Evolutionary conservation across 306 rosid genomes (phyloP), one percentile per base, ranked within the genome.

Genomic region (Cajanus cajan): DNA sequence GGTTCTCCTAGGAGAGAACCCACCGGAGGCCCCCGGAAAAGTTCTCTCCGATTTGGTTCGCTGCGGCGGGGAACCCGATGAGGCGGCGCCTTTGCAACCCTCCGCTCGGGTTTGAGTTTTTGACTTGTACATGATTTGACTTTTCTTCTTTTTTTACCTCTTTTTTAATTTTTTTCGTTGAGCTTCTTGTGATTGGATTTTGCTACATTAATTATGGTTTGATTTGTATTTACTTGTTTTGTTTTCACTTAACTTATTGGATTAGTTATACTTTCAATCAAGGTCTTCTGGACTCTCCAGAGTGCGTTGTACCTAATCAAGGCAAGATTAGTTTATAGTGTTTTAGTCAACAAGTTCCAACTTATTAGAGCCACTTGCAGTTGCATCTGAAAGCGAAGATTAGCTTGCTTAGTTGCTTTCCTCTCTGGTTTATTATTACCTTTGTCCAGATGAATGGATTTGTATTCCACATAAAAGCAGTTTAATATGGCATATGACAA

Each of bases 1-100:
- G 3, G 75, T 95, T 15, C 83, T 95, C 68, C 76, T 85, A 0
- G 90, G 96, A 1, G 89, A 90, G 78, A 79, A 81, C 4, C 52
- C 58, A 0, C 75, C 86, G 0, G 80, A 90, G 18, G 80, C 83
- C 5, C 95, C 93, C 0, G 82, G 86, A 3, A 83, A 85, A 4
- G 58, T 90, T 40, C 77, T 90, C 78, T 87, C 93, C 2, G 87
- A 71, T 41, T 80, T 88, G 82, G 82, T 88, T 2, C 71, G 80
- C 6, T 83, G 79, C 1, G 39, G 34, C 34, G 25, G 40, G 3
- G 70, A 55, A 12, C 14, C 51, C 0, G 73, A 13, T 8, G 86
- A 73, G 68, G 88, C 39, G 19, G 59, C 59, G 21, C 80, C 66
- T 8, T 57, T 66, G 36, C 77, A 41, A 6, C 37, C 57, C n/a